Evolutionary conservation across 2,329 filamentous ascomycete species (phyloP).

Genomic region (Xylaria sp.): DNA sequence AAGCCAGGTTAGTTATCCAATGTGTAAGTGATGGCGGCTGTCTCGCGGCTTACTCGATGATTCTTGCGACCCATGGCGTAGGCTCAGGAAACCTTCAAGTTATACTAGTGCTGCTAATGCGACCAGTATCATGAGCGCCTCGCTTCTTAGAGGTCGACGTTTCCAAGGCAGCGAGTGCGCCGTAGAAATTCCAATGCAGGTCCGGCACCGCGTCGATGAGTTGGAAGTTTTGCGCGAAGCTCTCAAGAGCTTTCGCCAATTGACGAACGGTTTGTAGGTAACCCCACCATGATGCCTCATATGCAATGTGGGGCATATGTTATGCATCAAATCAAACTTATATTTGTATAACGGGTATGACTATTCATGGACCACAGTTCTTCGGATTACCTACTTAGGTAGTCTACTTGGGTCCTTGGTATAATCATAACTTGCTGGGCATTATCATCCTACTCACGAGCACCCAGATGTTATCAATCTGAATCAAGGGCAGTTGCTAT

Average conservation of each 20-base stretch:
- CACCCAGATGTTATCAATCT: too few relatives aligned
- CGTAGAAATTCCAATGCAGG: not conserved
- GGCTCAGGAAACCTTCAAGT: not conserved
- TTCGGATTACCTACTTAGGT: too few relatives aligned
- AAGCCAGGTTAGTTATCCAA: conserved; percentile 12
- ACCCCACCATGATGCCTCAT: conserved; percentile 31
- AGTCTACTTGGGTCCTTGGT: too few relatives aligned
- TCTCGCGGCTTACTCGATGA: conserved; percentile 41
- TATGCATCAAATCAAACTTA: not conserved
- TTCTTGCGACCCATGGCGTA: conserved; percentile 45
- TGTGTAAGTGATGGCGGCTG: not conserved
- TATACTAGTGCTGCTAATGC: not conserved
- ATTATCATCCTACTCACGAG: too few relatives aligned
- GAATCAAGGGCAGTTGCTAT: not conserved
- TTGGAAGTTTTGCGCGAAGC: conserved; percentile 31
- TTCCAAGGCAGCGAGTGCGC: not conserved
- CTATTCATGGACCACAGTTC: too few relatives aligned
- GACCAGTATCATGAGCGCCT: not conserved
- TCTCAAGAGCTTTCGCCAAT: conserved; percentile 26
- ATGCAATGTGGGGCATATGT: conserved; percentile 32
- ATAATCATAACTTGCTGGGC: too few relatives aligned
- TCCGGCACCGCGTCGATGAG: conserved; percentile 3
- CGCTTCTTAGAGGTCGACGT: not conserved
- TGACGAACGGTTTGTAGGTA: conserved; percentile 13
- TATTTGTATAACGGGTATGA: not conserved